Evolutionary conservation across 2,329 filamentous ascomycete genomes (phyloP), one percentile per base, ranked within the genome.

Genomic region (Diaporthe eres): DNA sequence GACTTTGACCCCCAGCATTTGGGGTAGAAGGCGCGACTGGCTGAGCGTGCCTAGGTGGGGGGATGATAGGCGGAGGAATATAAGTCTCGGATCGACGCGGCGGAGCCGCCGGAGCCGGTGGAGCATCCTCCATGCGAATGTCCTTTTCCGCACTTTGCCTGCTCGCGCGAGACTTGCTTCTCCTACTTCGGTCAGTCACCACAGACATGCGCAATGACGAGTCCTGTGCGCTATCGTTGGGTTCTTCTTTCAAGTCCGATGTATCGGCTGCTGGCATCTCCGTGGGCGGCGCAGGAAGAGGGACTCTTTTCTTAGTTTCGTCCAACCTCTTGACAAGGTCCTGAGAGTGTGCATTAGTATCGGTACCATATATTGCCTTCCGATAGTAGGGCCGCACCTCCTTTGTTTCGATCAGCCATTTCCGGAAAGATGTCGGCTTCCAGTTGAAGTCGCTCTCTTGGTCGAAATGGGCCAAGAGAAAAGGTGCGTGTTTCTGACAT

Each of bases 391-490:
- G 8, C 0, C 10, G 15, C 39, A 61, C 70, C 74, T 44, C 61
- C 25, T 74, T 31, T 19, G 25, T 65, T 74, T 85, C 77, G 2
- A 80, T 83, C 60, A 92, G 80, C 87, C 88, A 90, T 34, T 85
- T 85, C 75, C 87, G 85, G 76, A 92, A 89, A 7, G 80, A 80
- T 0, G 88, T 90, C 3, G 78, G 71, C 12, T 78, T 77, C 89
- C 88, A 90, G 49, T 85, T 81, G 37, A 87, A 81, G 0, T 80
- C 78, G 6, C 77, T 75, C 34, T 86, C 86, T 68, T 86, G 86
- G 2, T 84, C 80, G 63, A 90, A 88, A 74, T 92, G 90, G 6
- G 85, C 84, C 17, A 90, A 83, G 2, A 92, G 81, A 76, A 91
- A 91, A 1, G 85, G 80, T 1, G 87, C 87, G 76, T 91, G 88